Evolutionary conservation across 805 yeast genomes (phyloP).

Genomic region (Kockiozyma suomiensis): DNA sequence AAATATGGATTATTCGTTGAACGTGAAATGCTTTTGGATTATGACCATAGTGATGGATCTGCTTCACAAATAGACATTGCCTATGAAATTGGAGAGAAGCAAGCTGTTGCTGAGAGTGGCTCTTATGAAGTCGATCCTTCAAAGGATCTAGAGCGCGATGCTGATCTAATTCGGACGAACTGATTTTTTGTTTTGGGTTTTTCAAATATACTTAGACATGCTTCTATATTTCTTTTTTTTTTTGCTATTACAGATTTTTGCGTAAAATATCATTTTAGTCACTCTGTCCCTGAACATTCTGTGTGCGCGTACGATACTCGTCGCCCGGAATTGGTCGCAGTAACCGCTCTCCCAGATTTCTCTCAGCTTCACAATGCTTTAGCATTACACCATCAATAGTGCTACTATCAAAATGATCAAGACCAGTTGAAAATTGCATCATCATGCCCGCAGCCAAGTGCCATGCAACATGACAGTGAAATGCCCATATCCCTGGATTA

Average conservation of each 20-base stretch:
- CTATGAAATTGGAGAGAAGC: not conserved
- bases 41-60: not conserved
- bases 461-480: constrained; percentile 99
- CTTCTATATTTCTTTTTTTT: not conserved
- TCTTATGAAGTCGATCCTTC: constrained; percentile 5
- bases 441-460: constrained; percentile 94
- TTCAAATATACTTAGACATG: too few relatives aligned
- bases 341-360: constrained; percentile 48
- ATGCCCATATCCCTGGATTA: constrained; percentile 97
- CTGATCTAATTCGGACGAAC: constrained; percentile 8
- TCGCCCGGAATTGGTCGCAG: constrained; percentile 66
- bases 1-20: constrained; percentile 27
- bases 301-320: constrained; percentile 2
- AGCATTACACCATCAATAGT: constrained; percentile 40
- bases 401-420: constrained; percentile 14
- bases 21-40: constrained; percentile 13
- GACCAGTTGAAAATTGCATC: constrained; percentile 57
- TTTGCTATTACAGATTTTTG: not conserved
- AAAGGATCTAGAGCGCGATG: constrained; percentile 12
- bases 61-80: not conserved
- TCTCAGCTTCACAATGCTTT: constrained; percentile 21
- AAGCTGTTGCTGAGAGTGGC: not conserved
- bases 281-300: not conserved
- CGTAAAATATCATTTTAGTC: not conserved
- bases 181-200: not conserved